Evolutionary conservation across 2,329 filamentous ascomycete species (phyloP).

Genomic region (Fusarium clavum): DNA sequence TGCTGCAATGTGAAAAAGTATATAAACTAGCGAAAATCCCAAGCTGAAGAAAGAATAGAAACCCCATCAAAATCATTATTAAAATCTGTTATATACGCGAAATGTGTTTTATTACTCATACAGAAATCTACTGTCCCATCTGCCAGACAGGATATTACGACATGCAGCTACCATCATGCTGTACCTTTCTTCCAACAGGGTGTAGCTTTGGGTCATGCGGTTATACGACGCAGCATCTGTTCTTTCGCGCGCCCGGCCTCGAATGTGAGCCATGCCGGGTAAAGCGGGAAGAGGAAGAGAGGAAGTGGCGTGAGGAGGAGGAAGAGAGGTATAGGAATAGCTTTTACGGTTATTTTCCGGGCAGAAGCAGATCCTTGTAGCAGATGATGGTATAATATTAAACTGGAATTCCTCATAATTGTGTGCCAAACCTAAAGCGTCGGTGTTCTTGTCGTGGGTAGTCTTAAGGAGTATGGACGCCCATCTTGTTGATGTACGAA

Average conservation of each 20-base stretch:
- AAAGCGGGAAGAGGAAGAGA: not conserved
- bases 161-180: not conserved
- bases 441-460: not conserved
- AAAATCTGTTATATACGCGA: not conserved
- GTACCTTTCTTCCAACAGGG: not conserved
- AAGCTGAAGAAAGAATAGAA: fast-evolving
- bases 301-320: not conserved
- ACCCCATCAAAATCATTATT: fast-evolving
- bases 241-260: not conserved
- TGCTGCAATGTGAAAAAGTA: not conserved
- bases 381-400: fast-evolving
- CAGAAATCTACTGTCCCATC: not conserved
- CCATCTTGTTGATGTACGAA: fast-evolving
- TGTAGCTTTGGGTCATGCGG: not conserved
- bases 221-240: fast-evolving
- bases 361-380: not conserved
- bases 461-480: fast-evolving
- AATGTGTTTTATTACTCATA: not conserved
- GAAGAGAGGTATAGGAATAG: not conserved
- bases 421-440: not conserved
- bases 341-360: not conserved
- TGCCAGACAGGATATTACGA: not conserved
- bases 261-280: not conserved
- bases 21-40: not conserved
- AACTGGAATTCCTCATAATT: fast-evolving